phyloP scores from a whole-genome alignment of 2,329 filamentous ascomycete genomes.

The Tolypocladium tundrense region DNA sequence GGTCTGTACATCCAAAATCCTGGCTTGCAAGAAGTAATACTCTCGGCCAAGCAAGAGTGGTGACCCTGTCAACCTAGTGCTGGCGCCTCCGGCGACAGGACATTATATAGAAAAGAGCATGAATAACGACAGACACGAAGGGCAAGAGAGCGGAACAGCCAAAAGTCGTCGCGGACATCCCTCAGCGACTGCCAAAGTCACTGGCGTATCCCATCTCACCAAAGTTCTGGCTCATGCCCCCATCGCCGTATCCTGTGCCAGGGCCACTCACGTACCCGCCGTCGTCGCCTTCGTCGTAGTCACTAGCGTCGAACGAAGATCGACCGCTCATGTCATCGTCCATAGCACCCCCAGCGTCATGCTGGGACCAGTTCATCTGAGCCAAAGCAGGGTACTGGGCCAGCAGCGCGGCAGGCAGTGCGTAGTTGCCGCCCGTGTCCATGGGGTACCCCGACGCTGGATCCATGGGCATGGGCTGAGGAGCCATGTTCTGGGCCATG shows the following conservation, averaged over 20 bases:
- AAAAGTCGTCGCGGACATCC: not conserved
- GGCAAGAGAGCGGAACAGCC: not conserved
- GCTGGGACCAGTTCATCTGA: constrained; percentile 68
- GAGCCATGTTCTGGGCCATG: constrained; percentile 50
- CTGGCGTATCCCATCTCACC: constrained; percentile 41
- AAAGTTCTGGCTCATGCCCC: constrained; percentile 43
- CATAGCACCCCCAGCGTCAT: constrained; percentile 57
- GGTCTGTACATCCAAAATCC: not conserved
- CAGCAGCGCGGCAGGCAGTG: constrained; percentile 76
- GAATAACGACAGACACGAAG: not conserved
- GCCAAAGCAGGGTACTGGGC: constrained; percentile 92
- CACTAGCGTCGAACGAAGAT: constrained; percentile 73
- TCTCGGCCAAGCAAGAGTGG: not conserved
- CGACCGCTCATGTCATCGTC: constrained; percentile 70
- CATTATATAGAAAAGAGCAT: not conserved
- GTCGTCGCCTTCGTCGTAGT: constrained; percentile 66
- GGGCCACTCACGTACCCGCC: constrained; percentile 56
- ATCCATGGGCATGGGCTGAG: constrained; percentile 48
- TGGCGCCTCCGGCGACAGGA: not conserved
- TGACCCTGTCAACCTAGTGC: not conserved
- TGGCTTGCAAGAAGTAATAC: not conserved
- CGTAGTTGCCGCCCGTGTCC: constrained; percentile 47
- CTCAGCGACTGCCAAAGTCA: constrained; percentile 37
- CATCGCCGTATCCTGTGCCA: constrained; percentile 49
- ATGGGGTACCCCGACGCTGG: constrained; percentile 48